These are phyloP conservation scores for Vigna nakashimae DNA, from an alignment of 306 rosid species.

Conservation along the genomic window DNA sequence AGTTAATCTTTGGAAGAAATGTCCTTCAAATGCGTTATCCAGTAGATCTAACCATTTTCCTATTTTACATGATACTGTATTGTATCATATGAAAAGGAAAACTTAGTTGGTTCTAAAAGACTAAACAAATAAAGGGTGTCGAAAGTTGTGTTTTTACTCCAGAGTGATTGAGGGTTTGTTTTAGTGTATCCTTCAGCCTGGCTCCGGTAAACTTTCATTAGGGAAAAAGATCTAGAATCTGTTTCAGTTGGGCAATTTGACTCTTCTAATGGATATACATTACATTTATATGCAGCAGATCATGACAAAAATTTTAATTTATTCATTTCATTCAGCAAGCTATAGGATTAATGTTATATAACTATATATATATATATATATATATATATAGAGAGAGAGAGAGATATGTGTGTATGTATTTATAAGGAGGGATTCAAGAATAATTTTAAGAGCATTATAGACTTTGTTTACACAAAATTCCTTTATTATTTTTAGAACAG, in stretches of 20 bases:
- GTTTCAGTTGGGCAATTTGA: neutral
- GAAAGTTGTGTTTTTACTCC: neutral
- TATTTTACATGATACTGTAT: conserved; percentile 13
- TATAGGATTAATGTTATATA: neutral
- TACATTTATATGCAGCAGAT: neutral
- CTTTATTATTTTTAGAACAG: too few species aligned
- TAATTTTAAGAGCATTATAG: too few species aligned
- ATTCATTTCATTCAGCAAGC: neutral
- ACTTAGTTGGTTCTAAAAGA: neutral
- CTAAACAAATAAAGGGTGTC: conserved; percentile 1
- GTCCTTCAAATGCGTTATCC: neutral
- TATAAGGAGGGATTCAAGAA: too few species aligned
- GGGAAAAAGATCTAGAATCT: neutral
- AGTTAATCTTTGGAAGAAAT: conserved; percentile 7
- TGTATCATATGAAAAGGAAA: conserved; percentile 25
- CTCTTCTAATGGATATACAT: neutral
- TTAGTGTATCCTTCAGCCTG: conserved; percentile 4
- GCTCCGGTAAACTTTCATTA: neutral
- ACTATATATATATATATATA: too few species aligned
- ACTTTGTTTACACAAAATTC: too few species aligned
- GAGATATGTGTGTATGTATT: too few species aligned
- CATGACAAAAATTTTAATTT: neutral
- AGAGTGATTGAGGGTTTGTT: neutral
- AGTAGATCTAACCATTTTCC: conserved; percentile 3
- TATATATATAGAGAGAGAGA: too few species aligned